A percentile compares a stretch with the other conserved stretches of the same genome.
These are phyloP conservation scores for Kwoniella heveanensis DNA, from an alignment of 768 basidiomycete species.

Conservation along the genomic window DNA sequence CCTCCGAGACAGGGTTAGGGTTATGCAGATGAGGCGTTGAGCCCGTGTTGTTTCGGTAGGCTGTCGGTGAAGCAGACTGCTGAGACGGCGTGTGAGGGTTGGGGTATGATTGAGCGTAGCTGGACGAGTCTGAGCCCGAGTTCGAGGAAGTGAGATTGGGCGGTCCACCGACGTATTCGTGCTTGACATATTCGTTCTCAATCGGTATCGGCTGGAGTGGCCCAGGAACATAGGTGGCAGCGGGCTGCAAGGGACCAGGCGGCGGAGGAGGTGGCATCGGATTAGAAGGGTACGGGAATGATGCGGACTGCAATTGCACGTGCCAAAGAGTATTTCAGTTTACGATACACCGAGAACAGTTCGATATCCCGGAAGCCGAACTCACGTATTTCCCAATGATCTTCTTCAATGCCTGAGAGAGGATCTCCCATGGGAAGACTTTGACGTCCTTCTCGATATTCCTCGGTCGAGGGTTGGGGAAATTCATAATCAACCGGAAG, in stretches of 20 bases:
- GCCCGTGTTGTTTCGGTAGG: constrained; percentile 9
- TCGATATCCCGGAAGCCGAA: constrained; percentile 4
- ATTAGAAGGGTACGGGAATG: constrained; percentile 34
- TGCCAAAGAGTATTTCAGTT: too few species aligned
- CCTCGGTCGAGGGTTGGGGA: constrained; percentile 87
- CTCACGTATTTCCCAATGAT: constrained; percentile 60
- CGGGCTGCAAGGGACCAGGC: constrained; percentile 13
- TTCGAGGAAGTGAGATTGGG: constrained; percentile 14
- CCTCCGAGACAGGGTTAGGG: constrained; percentile 9
- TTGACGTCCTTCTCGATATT: constrained; percentile 95
- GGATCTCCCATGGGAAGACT: constrained; percentile 60
- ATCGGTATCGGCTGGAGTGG: constrained; percentile 24
- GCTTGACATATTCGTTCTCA: constrained; percentile 21
- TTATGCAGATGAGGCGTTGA: constrained; percentile 7
- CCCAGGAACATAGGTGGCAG: constrained; percentile 22
- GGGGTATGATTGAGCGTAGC: constrained; percentile 24
- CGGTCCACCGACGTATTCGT: constrained; percentile 19
- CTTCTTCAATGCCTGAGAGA: constrained; percentile 58
- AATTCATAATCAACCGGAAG: constrained; percentile 95
- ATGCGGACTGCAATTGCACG: constrained; percentile 35
- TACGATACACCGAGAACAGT: neutral
- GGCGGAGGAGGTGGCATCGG: constrained; percentile 28
- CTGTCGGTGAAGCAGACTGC: constrained; percentile 9
- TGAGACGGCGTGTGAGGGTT: constrained; percentile 22
- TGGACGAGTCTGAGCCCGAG: constrained; percentile 21